Evolutionary conservation across 2,329 filamentous ascomycete genomes (phyloP).

Genomic region (Chaetomium sp.): DNA sequence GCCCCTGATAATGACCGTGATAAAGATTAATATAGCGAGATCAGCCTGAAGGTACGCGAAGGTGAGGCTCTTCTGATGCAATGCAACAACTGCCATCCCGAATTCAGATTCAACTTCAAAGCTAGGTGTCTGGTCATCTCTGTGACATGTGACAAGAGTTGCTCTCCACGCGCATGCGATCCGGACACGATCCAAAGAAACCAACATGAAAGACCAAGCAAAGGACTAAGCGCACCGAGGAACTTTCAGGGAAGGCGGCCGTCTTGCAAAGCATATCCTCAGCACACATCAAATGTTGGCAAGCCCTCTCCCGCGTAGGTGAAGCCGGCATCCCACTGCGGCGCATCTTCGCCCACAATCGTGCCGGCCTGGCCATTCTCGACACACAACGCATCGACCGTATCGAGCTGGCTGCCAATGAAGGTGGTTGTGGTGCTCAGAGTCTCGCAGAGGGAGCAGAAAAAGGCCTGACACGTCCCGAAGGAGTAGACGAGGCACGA

Average conservation of each 20-base stretch:
- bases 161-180: neutral
- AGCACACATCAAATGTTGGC: slow-evolving; percentile 42
- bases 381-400: slow-evolving; percentile 42
- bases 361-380: slow-evolving; percentile 40
- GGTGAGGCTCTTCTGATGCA: slow-evolving; percentile 3
- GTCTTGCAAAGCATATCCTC: neutral
- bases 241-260: neutral
- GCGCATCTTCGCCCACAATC: slow-evolving; percentile 40
- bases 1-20: neutral
- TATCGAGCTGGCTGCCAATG: slow-evolving; percentile 41
- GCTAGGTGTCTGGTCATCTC: neutral
- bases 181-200: neutral
- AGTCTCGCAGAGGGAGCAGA: slow-evolving; percentile 43
- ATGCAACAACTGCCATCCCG: neutral
- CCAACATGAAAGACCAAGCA: neutral
- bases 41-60: slow-evolving; percentile 1
- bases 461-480: slow-evolving; percentile 44
- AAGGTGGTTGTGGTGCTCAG: slow-evolving; percentile 41
- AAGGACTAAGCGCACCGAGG: neutral
- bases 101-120: neutral
- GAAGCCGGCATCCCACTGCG: slow-evolving; percentile 44
- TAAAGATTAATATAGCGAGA: slow-evolving; percentile 1
- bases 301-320: slow-evolving; percentile 36
- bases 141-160: neutral
- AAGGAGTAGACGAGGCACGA: slow-evolving; percentile 42